Evolutionary conservation across 768 basidiomycete species (phyloP).

Genomic region (Lactarius indigo): DNA sequence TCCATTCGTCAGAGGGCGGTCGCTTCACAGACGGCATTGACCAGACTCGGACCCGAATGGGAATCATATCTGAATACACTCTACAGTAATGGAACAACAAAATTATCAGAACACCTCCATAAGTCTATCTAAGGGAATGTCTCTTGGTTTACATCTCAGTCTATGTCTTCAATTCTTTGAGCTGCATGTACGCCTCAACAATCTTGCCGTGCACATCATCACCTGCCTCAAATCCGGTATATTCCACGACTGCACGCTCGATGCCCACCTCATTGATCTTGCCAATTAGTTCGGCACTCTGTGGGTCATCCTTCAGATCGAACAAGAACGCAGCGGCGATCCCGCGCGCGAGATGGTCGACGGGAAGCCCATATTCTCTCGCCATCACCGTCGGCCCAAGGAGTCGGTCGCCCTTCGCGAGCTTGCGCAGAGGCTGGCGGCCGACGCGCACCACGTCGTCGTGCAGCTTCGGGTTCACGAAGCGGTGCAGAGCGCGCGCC

Average conservation of each 20-base stretch:
- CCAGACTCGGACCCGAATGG: neutral
- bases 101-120: neutral
- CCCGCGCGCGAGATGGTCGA: constrained; percentile 33
- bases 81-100: neutral
- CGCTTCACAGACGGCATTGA: neutral
- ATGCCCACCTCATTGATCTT: constrained; percentile 31
- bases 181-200: constrained; percentile 26
- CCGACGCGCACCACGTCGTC: constrained; percentile 39
- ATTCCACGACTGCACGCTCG: constrained; percentile 30
- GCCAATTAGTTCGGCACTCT: constrained; percentile 33
- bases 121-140: neutral
- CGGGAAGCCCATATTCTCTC: constrained; percentile 31
- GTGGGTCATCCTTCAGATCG: constrained; percentile 34
- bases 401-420: constrained; percentile 35
- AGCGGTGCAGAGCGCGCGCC: constrained; percentile 34
- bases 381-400: constrained; percentile 38
- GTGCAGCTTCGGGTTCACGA: constrained; percentile 35
- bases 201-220: constrained; percentile 28
- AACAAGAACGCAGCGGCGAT: constrained; percentile 38
- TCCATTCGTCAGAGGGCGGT: neutral
- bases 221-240: constrained; percentile 31
- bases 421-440: constrained; percentile 40
- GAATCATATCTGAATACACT: neutral
- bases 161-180: constrained; percentile 15
- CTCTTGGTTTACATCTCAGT: neutral